A percentile compares a stretch with the other conserved stretches of the same genome.
Conservation (phyloP, 2,329 filamentous ascomycete genomes). For the Beauveria sp. region DNA sequence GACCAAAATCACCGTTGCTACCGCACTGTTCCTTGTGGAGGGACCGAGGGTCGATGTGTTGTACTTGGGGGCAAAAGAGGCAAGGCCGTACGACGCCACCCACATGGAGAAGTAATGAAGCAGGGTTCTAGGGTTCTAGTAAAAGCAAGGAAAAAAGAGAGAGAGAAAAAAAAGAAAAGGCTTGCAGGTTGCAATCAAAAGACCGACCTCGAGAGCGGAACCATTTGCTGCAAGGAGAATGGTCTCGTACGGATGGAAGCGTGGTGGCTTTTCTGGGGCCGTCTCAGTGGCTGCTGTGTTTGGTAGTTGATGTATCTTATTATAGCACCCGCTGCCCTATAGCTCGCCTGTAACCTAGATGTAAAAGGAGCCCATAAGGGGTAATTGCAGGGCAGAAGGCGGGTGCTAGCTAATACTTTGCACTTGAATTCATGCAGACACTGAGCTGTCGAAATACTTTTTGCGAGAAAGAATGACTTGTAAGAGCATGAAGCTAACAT, state of each 20-base stretch:
- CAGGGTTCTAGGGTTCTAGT: too few relatives aligned
- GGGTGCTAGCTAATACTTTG: too few relatives aligned
- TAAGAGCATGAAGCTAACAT: too few relatives aligned
- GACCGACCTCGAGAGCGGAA: neutral
- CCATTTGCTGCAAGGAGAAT: neutral
- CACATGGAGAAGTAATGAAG: neutral
- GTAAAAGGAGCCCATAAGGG: too few relatives aligned
- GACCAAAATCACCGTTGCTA: neutral
- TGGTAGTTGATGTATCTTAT: too few relatives aligned
- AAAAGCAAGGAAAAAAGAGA: neutral
- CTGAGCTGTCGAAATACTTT: too few relatives aligned
- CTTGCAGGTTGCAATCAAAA: neutral
- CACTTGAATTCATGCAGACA: too few relatives aligned
- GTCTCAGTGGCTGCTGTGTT: neutral
- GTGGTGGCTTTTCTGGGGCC: slow-evolving; percentile 1
- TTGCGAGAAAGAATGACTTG: too few relatives aligned
- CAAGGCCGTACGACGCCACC: slow-evolving; percentile 1
- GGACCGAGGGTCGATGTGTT: neutral
- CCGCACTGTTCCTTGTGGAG: neutral
- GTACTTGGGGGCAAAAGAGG: neutral
- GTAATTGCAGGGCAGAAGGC: too few relatives aligned
- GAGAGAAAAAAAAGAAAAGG: neutral
- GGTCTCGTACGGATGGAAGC: neutral
- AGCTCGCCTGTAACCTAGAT: neutral
- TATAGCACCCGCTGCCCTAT: neutral